Evolutionary conservation across 129 eudicot genomes (phyloP).

Genomic region (Artemisia argyi): DNA sequence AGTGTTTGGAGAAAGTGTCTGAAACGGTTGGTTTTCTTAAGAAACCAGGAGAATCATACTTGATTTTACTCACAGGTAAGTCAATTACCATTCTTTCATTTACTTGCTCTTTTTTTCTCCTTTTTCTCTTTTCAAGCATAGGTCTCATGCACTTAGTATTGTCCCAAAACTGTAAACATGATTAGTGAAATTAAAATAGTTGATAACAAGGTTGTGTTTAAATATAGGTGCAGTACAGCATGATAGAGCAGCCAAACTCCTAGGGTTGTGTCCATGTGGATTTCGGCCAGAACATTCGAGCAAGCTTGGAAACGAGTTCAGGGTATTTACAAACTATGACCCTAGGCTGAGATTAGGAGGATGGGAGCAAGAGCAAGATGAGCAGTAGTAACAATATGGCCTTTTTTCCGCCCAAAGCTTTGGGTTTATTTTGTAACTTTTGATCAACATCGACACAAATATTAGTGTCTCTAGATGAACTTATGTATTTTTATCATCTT

Average conservation of each 20-base stretch:
- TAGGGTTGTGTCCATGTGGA: constrained; percentile 83
- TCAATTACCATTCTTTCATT: neutral
- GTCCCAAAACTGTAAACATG: neutral
- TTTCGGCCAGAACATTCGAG: constrained; percentile 89
- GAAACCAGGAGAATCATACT: constrained; percentile 56
- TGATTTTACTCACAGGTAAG: constrained; percentile 87
- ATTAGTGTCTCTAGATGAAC: neutral
- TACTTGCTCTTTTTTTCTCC: neutral
- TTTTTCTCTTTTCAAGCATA: neutral
- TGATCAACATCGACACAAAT: neutral
- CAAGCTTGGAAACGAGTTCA: constrained; percentile 96
- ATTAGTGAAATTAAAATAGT: neutral
- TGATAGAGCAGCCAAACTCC: constrained; percentile 71
- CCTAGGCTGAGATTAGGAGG: constrained; percentile 87
- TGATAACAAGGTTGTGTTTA: neutral
- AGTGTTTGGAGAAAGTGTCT: constrained; percentile 85
- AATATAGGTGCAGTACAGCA: constrained; percentile 81
- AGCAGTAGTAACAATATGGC: constrained; percentile 1
- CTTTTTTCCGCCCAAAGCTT: neutral
- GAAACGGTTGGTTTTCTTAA: constrained; percentile 71
- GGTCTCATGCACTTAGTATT: neutral
- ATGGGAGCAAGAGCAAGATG: constrained; percentile 56
- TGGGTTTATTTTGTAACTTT: neutral
- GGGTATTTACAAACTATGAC: constrained; percentile 77
- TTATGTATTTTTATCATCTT: too few species aligned